A percentile compares a stretch with the other conserved stretches of the same genome.
phyloP scores from a whole-genome alignment of 2,329 filamentous ascomycete genomes.

The Knoxdaviesia proteae region DNA sequence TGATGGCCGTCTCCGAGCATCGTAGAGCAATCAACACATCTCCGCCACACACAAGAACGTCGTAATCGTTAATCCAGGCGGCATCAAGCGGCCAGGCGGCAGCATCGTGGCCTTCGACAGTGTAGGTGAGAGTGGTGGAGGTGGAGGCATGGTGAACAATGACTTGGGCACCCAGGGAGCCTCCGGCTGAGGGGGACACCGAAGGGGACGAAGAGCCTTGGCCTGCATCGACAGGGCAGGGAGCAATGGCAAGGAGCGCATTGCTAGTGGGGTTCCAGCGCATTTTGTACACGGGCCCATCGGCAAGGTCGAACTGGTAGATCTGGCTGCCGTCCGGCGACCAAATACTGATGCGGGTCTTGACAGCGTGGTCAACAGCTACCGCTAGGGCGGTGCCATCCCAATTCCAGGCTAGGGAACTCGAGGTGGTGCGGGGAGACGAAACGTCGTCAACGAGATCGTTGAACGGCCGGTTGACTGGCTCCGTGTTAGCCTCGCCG shows the following conservation, averaged over 20 bases:
- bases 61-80: slow-evolving; percentile 34
- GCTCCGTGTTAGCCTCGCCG: slow-evolving; percentile 3
- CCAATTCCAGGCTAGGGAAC: slow-evolving; percentile 38
- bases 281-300: slow-evolving; percentile 40
- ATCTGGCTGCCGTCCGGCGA: slow-evolving; percentile 28
- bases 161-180: slow-evolving; percentile 22
- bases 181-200: not conserved
- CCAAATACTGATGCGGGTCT: slow-evolving; percentile 34
- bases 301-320: slow-evolving; percentile 32
- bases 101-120: slow-evolving; percentile 28
- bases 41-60: slow-evolving; percentile 39
- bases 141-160: slow-evolving; percentile 28
- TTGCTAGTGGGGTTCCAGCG: slow-evolving; percentile 36
- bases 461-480: slow-evolving; percentile 18
- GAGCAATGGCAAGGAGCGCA: slow-evolving; percentile 28
- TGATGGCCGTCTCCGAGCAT: slow-evolving; percentile 24
- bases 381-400: slow-evolving; percentile 35
- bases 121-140: slow-evolving; percentile 20
- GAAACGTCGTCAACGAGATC: slow-evolving; percentile 31
- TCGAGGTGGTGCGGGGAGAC: slow-evolving; percentile 30
- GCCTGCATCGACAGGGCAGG: too few relatives aligned
- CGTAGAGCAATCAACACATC: slow-evolving; percentile 28
- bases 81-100: slow-evolving; percentile 32
- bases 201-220: slow-evolving; percentile 10
- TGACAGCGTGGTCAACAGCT: slow-evolving; percentile 30